phyloP scores from a whole-genome alignment of 164 flowering plant genomes.

The Nymphaea colorata region DNA sequence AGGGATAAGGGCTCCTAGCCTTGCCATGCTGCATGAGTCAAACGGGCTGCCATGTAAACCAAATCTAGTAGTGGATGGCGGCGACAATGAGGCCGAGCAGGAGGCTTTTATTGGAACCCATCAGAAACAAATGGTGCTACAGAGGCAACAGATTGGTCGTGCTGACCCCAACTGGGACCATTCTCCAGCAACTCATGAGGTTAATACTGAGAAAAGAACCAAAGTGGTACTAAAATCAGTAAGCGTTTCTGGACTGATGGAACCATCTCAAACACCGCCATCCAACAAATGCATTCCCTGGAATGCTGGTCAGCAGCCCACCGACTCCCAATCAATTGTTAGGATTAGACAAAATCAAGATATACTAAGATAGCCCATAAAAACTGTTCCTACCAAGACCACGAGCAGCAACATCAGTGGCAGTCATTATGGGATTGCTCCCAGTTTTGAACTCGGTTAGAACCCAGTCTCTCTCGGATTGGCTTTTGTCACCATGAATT shows the following conservation, averaged over 20 bases:
- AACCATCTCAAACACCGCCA: conserved; percentile 26
- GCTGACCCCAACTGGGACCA: neutral
- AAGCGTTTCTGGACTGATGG: conserved; percentile 4
- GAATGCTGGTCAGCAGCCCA: conserved; percentile 92
- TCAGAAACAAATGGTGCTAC: neutral
- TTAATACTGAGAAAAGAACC: conserved; percentile 3
- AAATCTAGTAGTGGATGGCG: conserved; percentile 80
- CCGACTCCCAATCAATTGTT: conserved; percentile 43
- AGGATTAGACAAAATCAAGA: conserved; percentile 19
- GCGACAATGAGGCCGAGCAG: conserved; percentile 12
- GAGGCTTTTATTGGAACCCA: conserved; percentile 7
- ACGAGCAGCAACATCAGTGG: conserved; percentile 99
- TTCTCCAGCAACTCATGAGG: neutral
- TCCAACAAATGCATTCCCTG: conserved; percentile 45
- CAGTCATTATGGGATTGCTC: conserved; percentile 94
- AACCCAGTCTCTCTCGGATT: conserved; percentile 95
- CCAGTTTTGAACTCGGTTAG: conserved; percentile 94
- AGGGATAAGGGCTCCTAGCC: conserved; percentile 76
- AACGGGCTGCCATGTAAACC: conserved; percentile 87
- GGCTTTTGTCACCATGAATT: conserved; percentile 97
- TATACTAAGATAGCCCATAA: conserved; percentile 30
- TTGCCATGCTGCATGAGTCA: conserved; percentile 35
- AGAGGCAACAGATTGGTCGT: neutral
- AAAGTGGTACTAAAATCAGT: conserved; percentile 16
- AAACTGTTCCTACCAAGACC: conserved; percentile 98